Conservation (phyloP, 495 filamentous ascomycete species). For the Xylaria intraflava region DNA sequence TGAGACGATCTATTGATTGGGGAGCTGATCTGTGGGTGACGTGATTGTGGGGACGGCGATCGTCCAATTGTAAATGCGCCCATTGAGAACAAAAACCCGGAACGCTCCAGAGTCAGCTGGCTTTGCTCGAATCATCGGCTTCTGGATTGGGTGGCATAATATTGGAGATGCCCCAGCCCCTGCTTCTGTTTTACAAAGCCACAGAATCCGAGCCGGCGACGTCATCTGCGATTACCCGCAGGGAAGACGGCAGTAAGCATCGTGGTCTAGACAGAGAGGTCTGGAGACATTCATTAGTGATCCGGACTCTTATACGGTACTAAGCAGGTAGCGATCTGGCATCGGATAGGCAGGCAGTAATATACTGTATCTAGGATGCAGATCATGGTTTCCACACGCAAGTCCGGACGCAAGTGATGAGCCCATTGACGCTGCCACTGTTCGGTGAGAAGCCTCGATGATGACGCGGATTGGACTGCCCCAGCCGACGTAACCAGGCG, state of each 20-base stretch:
- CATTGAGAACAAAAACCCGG: neutral
- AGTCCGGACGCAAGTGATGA: neutral
- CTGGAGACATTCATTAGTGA: no score
- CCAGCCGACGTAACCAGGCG: constrained; percentile 7
- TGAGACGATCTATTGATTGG: neutral
- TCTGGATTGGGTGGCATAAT: neutral
- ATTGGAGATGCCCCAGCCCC: neutral
- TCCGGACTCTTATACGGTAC: no score
- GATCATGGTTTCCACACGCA: neutral
- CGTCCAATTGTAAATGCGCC: neutral
- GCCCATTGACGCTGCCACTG: neutral
- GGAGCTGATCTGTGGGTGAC: neutral
- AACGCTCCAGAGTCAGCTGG: neutral
- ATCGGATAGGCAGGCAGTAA: no score
- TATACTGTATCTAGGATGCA: no score
- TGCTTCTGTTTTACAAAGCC: neutral
- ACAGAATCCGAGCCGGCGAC: no score
- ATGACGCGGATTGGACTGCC: neutral
- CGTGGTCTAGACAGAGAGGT: no score
- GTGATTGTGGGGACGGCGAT: neutral
- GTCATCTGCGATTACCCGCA: no score
- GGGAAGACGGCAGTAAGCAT: no score
- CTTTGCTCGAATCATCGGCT: neutral
- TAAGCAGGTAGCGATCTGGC: no score
- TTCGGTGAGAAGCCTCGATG: neutral